phyloP scores from a whole-genome alignment of 2,329 filamentous ascomycete species.

The Fusarium vanettenii region DNA sequence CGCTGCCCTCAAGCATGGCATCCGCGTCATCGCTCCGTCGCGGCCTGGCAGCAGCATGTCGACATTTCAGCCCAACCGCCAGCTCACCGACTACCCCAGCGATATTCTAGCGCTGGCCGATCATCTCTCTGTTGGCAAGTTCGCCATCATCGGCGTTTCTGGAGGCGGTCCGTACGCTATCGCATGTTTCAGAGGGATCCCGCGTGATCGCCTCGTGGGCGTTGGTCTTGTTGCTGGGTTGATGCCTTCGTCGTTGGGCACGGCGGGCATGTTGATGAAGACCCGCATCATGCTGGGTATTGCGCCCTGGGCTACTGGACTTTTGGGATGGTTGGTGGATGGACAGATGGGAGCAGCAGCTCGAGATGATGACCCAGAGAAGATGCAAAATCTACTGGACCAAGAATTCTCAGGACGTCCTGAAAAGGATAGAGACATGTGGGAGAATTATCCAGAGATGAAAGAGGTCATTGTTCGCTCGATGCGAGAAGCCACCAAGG shows the following conservation, averaged over 20 bases:
- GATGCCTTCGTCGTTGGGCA: conserved; percentile 24
- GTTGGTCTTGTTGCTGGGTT: conserved; percentile 14
- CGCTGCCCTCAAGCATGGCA: neutral
- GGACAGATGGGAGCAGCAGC: conserved; percentile 1
- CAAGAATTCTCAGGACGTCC: conserved; percentile 17
- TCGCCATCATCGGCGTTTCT: conserved; percentile 15
- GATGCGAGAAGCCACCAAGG: conserved; percentile 13
- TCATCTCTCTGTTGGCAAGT: neutral
- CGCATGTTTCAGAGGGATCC: conserved; percentile 16
- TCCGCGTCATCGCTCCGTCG: conserved; percentile 19
- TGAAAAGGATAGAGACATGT: conserved; percentile 3
- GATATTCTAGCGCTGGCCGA: conserved; percentile 8
- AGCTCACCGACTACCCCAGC: conserved; percentile 8
- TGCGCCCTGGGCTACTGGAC: conserved; percentile 4
- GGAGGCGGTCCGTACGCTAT: conserved; percentile 28
- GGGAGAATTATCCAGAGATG: neutral
- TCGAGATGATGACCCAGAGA: conserved; percentile 18
- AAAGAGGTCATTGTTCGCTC: neutral
- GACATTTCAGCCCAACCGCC: conserved; percentile 20
- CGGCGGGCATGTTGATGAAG: conserved; percentile 20
- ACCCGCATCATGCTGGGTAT: conserved; percentile 15
- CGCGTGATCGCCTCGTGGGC: neutral
- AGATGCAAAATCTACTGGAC: conserved; percentile 8
- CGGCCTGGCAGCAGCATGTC: conserved; percentile 22
- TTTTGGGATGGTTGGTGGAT: conserved; percentile 16